Evolutionary conservation across 805 yeast genomes (phyloP), one percentile per base, ranked within the genome.

Genomic region (Candida ortonii): DNA sequence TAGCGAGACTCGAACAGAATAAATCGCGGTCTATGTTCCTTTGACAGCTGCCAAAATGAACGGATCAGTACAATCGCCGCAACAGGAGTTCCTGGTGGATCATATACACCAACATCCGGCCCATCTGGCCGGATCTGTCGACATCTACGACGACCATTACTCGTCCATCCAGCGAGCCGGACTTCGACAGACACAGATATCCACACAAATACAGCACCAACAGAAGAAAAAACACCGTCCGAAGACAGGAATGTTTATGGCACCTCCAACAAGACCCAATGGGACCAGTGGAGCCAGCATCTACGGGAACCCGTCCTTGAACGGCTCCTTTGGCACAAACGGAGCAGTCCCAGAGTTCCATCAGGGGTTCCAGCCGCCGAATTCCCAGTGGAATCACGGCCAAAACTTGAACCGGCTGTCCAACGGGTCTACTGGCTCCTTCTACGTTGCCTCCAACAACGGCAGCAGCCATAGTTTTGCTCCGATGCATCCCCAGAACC

Each of bases 121-220:
- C 9, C 42, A 36, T n/a, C n/a, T n/a, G 12, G 13, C 25, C 11
- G 25, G 25, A 7, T 44, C 49, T 0, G 28, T 45, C 6, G 58
- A 54, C 33, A 35, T 37, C 3, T 57, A 55, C 38, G 62, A 54
- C 30, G 63, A 59, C 34, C 45, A 50, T 16, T 33, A 36, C 4
- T 49, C 62, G 2, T 38, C 58, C 2, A 42, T 50, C 7, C 48
- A 52, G 16, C 44, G 53, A 20, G 59, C 57, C 2, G 65, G 65
- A 1, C 39, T 60, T 5, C 47, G 64, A 24, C 55, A 55, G 25
- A 56, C 64, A 1, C 47, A 49, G 32, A 33, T 57, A 12, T 38
- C 53, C 5, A 38, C 52, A 6, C 60, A 50, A 25, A 34, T 57
- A 9, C 48, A 51, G 21, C 43, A 33, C 10, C 47, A 52, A 23